Conservation (phyloP, 352 stramenopile genomes). For the Pythium folliculosum region DNA sequence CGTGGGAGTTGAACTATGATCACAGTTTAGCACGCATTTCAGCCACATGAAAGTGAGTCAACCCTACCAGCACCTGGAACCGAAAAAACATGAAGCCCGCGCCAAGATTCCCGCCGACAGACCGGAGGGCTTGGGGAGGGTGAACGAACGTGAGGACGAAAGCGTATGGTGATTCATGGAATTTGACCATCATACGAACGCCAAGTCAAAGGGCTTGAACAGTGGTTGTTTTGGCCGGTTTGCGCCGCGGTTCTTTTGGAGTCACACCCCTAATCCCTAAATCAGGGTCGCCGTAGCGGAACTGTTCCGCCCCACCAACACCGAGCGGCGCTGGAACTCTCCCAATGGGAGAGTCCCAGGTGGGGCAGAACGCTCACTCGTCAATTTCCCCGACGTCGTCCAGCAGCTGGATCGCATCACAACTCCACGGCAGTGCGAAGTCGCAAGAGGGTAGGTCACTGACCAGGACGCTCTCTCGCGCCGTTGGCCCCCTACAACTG, state of each 20-base stretch:
- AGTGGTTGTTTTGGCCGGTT: neutral
- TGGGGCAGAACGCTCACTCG: neutral
- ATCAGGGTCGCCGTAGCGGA: constrained; percentile 1
- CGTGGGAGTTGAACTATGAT: constrained; percentile 1
- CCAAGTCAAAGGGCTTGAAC: constrained; percentile 3
- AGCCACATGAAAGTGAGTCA: neutral
- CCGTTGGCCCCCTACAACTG: neutral
- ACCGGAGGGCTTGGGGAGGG: constrained; percentile 7
- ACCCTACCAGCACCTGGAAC: neutral
- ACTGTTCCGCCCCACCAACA: neutral
- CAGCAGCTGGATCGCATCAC: constrained; percentile 14
- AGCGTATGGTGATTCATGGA: neutral
- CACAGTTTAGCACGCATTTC: constrained; percentile 8
- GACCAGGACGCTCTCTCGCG: neutral
- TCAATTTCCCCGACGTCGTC: constrained; percentile 3
- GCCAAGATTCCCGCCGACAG: no score
- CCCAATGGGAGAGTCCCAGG: neutral
- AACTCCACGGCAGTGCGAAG: constrained; percentile 14
- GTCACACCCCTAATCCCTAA: constrained; percentile 15
- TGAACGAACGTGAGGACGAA: constrained; percentile 4
- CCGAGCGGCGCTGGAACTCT: neutral
- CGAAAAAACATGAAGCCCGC: neutral
- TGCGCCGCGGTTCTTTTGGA: constrained; percentile 6
- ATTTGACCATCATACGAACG: neutral
- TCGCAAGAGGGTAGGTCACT: constrained; percentile 17